These are phyloP conservation scores for Chlorella sp. DNA, from an alignment of 139 green algal genomes.

Conservation along the genomic window DNA sequence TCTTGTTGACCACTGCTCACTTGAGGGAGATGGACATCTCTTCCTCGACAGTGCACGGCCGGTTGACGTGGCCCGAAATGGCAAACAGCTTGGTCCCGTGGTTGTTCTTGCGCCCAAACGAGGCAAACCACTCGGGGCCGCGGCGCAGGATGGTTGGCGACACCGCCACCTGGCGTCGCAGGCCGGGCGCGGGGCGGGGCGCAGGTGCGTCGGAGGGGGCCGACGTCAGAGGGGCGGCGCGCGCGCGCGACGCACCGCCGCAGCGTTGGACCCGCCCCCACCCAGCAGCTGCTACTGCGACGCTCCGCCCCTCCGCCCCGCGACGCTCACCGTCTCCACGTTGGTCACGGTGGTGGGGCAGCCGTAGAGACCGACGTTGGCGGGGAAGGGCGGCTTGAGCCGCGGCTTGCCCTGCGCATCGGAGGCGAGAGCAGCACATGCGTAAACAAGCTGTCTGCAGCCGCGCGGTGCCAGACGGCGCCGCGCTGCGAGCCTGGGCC, in stretches of 20 bases:
- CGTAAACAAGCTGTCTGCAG: too few species aligned
- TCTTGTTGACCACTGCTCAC: constrained; percentile 3
- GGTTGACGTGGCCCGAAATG: constrained; percentile 99
- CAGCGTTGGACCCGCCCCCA: too few species aligned
- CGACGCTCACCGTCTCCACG: constrained; percentile 26
- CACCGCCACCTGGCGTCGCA: constrained; percentile 95
- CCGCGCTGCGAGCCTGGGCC: too few species aligned
- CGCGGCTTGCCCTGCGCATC: constrained; percentile 96
- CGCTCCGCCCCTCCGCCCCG: too few species aligned
- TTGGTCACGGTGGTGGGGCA: constrained; percentile 86
- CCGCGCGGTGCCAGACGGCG: too few species aligned
- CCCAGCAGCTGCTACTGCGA: too few species aligned
- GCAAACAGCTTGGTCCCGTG: constrained; percentile 98
- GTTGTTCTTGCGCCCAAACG: constrained; percentile 97
- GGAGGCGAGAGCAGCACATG: too few species aligned
- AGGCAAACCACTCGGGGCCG: constrained; percentile 94
- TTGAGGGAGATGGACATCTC: constrained; percentile 96
- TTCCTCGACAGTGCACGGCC: constrained; percentile 98
- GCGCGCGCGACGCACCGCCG: too few species aligned
- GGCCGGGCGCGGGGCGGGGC: too few species aligned
- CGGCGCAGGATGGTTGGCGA: constrained; percentile 95
- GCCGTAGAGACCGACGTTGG: constrained; percentile 95
- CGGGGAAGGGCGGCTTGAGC: constrained; percentile 97
- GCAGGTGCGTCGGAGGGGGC: too few species aligned
- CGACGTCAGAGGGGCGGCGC: too few species aligned